Evolutionary conservation across 306 rosid genomes (phyloP), one percentile per base, ranked within the genome.

Genomic region (Inga oerstediana): DNA sequence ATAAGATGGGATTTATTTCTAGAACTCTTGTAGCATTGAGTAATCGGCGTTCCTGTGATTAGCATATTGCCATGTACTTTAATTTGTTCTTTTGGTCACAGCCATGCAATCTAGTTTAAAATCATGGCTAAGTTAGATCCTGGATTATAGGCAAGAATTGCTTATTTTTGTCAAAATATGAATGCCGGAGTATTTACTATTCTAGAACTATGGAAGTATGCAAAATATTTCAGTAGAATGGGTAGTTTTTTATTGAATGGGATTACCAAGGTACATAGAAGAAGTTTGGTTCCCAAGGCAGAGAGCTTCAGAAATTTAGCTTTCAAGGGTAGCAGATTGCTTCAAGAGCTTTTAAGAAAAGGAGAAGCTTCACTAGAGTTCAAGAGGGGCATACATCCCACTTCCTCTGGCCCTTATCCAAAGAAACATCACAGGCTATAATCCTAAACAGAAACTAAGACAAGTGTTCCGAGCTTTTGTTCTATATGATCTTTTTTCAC

Each of bases 371-470:
- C 37, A n/a, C 14, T 58, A 62, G 52, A 58, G 37, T n/a, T 76
- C 14, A 39, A 56, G 37, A 59, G 61, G 39, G 69, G 14, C 45
- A 39, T 76, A 13, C 22, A 76, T 39, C 4, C 45, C 44, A n/a
- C 14, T 56, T 12, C 3, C 16, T 75, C 67, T 54, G 49, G 37
- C 10, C 46, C 65, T 74, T 32, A 24, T 74, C 20, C 49, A 82
- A 41, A 4, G 51, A 82, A 76, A 49, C 20, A 76, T 69, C 46
- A 66, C 58, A 32, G 3, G 45, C 78, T 77, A 84, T 32, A 80
- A 66, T 46, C 73, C 14, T 22, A 80, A 71, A 45, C 58, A 2
- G n/a, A 72, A 27, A 13, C 61, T 11, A 43, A 4, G 64, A 45
- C 48, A 81, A 65, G 56, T 10, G 10, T 19, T 62, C 24, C 41